Base-by-base conservation (phyloP, 192 early-diverging fungal genomes). In the Thamnidium elegans region DNA sequence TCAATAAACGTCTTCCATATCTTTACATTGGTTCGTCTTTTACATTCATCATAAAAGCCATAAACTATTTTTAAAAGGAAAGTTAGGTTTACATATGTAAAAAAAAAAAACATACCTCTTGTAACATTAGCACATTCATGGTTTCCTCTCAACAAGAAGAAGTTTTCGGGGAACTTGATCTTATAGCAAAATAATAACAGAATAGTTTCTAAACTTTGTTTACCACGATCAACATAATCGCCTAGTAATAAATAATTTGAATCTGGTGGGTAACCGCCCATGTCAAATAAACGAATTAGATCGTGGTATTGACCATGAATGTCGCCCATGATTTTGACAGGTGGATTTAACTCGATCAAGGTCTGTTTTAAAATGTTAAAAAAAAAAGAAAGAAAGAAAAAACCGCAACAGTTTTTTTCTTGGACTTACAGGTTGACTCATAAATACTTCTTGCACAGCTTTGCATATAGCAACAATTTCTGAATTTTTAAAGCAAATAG, bases 31-130 rank as follows among this genome's bases (percentile, higher is more conserved):
- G 84, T 86, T 50, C 95, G 79, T 26, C 93, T 87, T 71, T 95
- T 95, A 83, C 95, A 97, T 79, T 97, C 95, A 78, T 97, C 95
- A 70, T 93, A 97, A 76, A 97, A 97, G 10, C 95, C 95, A 68
- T 97, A 95, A 4, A 94, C 92, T 91, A 69, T 15, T 30, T 64
- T 47, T 61, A 45, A 39, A 53, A 62, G 54, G 68, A 68, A 61
- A 45, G 20, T 23, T 26, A 30, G 46, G 43, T 23, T 13, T 23
- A 10, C 15, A 14, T 19, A 4, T 52, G 7, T 52, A 44, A 43
- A 10, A 3, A 11, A 10, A 13, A 4, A 20, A 20, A 26, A 31
- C 5, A 4, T 77, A 91, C 88, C 89, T 80, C 90, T 81, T 42
- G 92, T 95, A 45, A 97, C 91, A 59, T 87, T 92, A 17, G 92